Conservation (phyloP, 768 basidiomycete genomes). For the Astraeus odoratus region DNA sequence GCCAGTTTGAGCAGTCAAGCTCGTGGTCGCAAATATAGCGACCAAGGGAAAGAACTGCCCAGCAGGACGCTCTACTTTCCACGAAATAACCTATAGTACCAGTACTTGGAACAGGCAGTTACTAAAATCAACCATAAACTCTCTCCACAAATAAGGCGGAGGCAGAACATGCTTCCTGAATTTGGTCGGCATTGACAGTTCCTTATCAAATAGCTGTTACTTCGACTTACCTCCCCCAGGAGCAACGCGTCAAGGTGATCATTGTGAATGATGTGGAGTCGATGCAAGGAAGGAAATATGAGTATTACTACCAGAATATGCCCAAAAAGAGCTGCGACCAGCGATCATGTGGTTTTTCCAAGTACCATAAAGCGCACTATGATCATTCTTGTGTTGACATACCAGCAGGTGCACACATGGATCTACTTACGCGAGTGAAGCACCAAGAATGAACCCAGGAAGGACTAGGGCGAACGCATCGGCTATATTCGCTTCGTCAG, state of each 20-base stretch:
- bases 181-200: no score
- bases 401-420: no score
- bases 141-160: no score
- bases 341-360: conserved; percentile 46
- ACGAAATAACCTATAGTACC: no score
- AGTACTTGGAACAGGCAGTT: no score
- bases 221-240: conserved; percentile 51
- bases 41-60: no score
- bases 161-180: no score
- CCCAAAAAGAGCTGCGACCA: conserved; percentile 42
- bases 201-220: no score
- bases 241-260: conserved; percentile 38
- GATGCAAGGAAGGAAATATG: conserved; percentile 59
- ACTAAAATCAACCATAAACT: no score
- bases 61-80: no score
- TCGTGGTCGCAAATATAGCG: no score
- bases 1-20: no score
- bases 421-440: conserved; percentile 27
- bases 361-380: conserved; percentile 51
- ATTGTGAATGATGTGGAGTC: conserved; percentile 47
- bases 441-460: conserved; percentile 27
- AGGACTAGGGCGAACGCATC: conserved; percentile 34
- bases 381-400: not conserved
- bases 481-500: conserved; percentile 35
- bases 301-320: conserved; percentile 44